phyloP scores from a whole-genome alignment of 1,284 basidiomycete genomes.

The Pholiota adiposa region DNA sequence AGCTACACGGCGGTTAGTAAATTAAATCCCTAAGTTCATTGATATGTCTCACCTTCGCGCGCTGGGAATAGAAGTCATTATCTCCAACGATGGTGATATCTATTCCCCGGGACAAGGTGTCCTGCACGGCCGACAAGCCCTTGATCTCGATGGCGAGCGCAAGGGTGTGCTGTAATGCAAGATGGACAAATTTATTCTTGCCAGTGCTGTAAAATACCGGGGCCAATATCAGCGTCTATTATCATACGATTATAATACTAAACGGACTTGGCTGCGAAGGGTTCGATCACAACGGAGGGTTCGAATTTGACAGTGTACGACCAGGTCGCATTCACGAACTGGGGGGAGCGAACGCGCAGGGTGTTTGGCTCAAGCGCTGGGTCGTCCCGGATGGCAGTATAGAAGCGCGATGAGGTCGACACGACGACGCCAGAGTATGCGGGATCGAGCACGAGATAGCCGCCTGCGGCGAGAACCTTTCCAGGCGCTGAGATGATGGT shows the following conservation, averaged over 20 bases:
- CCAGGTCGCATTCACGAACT: slow-evolving; percentile 87
- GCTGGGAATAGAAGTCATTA: slow-evolving; percentile 98
- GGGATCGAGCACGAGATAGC: slow-evolving; percentile 92
- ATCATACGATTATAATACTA: slow-evolving; percentile 16
- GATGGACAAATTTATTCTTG: slow-evolving; percentile 91
- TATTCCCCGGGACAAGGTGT: slow-evolving; percentile 55
- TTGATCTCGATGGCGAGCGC: slow-evolving; percentile 65
- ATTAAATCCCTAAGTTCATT: slow-evolving; percentile 4
- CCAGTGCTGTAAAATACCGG: slow-evolving; percentile 35
- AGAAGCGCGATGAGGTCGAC: slow-evolving; percentile 93
- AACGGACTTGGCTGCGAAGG: slow-evolving; percentile 47
- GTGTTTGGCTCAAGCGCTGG: slow-evolving; percentile 31
- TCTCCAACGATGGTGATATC: slow-evolving; percentile 88
- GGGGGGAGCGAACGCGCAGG: slow-evolving; percentile 87
- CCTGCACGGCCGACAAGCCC: slow-evolving; percentile 48
- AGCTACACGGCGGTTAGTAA: slow-evolving; percentile 50
- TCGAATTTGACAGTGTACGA: slow-evolving; percentile 61
- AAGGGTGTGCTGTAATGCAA: slow-evolving; percentile 82
- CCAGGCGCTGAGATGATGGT: slow-evolving; percentile 90
- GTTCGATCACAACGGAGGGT: slow-evolving; percentile 47
- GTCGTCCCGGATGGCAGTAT: slow-evolving; percentile 67
- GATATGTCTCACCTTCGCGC: slow-evolving; percentile 66
- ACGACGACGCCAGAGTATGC: slow-evolving; percentile 84
- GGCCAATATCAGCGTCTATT: not conserved
- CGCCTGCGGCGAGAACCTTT: slow-evolving; percentile 94